Conservation (phyloP, 2,329 filamentous ascomycete species). For the Rhynchosporium secalis region DNA sequence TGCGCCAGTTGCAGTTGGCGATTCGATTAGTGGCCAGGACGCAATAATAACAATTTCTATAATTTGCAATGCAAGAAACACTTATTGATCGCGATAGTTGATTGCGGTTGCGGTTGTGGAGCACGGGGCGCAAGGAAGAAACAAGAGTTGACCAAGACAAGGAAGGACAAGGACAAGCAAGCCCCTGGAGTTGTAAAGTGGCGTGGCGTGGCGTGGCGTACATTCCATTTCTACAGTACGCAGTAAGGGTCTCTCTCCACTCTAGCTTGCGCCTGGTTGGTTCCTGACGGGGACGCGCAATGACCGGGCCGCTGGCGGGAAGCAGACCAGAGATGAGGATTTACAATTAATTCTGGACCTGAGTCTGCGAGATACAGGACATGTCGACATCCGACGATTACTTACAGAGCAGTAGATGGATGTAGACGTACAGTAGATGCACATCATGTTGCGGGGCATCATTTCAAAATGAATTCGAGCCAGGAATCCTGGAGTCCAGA, state of each 20-base stretch:
- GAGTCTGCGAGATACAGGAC: not conserved
- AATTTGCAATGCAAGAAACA: constrained; percentile 4
- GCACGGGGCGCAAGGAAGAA: constrained; percentile 8
- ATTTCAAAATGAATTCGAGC: too few relatives aligned
- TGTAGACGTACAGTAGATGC: too few relatives aligned
- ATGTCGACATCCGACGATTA: not conserved
- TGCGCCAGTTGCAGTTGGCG: constrained; percentile 12
- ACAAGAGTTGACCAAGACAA: constrained; percentile 10
- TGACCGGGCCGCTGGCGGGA: not conserved
- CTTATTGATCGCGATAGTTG: not conserved
- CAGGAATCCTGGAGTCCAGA: not conserved
- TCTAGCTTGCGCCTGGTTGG: not conserved
- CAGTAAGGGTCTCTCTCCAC: not conserved
- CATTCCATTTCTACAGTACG: not conserved
- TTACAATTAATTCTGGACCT: constrained; percentile 6
- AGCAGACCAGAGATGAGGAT: constrained; percentile 19
- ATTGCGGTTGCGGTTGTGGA: not conserved
- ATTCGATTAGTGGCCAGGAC: constrained; percentile 12
- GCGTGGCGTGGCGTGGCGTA: not conserved
- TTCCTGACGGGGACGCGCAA: not conserved
- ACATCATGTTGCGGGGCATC: too few relatives aligned
- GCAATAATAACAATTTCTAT: constrained; percentile 16
- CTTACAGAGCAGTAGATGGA: too few relatives aligned
- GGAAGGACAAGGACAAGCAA: constrained; percentile 1
- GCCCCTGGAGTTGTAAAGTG: too few relatives aligned